Evolutionary conservation across 2,329 filamentous ascomycete species (phyloP).

Genomic region (Aspergillus arachidicola): DNA sequence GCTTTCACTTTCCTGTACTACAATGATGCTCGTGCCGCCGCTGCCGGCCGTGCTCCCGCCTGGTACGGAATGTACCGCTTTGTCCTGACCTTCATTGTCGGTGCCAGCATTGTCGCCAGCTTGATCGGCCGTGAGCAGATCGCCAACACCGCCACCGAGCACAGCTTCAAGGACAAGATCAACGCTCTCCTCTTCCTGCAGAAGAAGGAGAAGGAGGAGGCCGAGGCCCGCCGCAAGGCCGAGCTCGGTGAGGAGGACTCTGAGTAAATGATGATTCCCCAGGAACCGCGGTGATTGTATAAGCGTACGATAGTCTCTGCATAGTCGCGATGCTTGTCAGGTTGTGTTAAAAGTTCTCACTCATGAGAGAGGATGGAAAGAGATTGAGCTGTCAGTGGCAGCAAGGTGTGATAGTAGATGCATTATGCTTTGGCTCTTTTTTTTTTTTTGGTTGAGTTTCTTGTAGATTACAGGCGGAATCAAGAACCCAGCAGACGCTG

Average conservation of each 20-base stretch:
- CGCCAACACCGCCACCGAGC: slow-evolving; percentile 41
- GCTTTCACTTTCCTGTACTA: slow-evolving; percentile 87
- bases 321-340: slow-evolving; percentile 4
- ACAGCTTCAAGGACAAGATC: slow-evolving; percentile 53
- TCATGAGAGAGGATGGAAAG: neutral
- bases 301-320: slow-evolving; percentile 11
- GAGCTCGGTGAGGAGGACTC: slow-evolving; percentile 31
- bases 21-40: slow-evolving; percentile 72
- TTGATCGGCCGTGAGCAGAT: slow-evolving; percentile 83
- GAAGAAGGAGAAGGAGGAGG: slow-evolving; percentile 50
- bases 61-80: slow-evolving; percentile 94
- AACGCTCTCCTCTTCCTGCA: slow-evolving; percentile 54
- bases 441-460: slow-evolving; percentile 31
- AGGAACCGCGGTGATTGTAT: neutral
- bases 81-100: slow-evolving; percentile 86
- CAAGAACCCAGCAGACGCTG: slow-evolving; percentile 30
- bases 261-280: slow-evolving; percentile 31
- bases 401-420: slow-evolving; percentile 20
- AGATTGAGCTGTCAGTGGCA: slow-evolving; percentile 8
- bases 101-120: slow-evolving; percentile 76
- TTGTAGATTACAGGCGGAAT: slow-evolving; percentile 40
- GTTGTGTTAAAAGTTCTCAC: neutral
- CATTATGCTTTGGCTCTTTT: slow-evolving; percentile 10
- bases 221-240: slow-evolving; percentile 39
- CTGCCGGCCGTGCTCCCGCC: slow-evolving; percentile 73